phyloP scores from a whole-genome alignment of 306 rosid genomes.

The Cicer pinnatifidum region DNA sequence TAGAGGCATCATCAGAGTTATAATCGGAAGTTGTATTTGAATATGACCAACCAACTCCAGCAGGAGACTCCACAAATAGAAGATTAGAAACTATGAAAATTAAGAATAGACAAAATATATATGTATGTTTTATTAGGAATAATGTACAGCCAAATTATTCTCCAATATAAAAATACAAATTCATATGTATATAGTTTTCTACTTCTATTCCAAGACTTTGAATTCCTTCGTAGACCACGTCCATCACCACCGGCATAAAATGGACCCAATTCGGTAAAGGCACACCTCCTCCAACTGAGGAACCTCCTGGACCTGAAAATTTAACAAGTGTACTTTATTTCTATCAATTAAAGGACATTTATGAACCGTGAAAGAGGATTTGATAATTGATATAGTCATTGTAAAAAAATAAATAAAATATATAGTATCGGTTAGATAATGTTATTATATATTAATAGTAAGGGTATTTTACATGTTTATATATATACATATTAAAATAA shows the following conservation, averaged over 20 bases:
- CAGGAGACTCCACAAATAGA: slow-evolving; percentile 90
- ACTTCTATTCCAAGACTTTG: slow-evolving; percentile 87
- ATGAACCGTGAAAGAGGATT: not conserved
- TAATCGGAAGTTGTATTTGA: slow-evolving; percentile 84
- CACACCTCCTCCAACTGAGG: slow-evolving; percentile 92
- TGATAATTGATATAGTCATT: not conserved
- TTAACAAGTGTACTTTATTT: not conserved
- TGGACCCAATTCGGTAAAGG: slow-evolving; percentile 90
- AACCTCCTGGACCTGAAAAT: slow-evolving; percentile 87
- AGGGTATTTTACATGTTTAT: too few relatives aligned
- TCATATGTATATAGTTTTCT: not conserved
- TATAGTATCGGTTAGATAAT: not conserved
- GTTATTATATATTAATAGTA: too few relatives aligned
- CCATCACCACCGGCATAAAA: slow-evolving; percentile 84
- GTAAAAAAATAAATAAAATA: not conserved
- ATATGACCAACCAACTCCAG: slow-evolving; percentile 99
- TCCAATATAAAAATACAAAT: slow-evolving; percentile 14
- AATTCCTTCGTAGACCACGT: slow-evolving; percentile 70
- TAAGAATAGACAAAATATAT: not conserved
- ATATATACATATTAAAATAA: too few relatives aligned
- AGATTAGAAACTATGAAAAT: slow-evolving; percentile 72
- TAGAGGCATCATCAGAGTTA: slow-evolving; percentile 70
- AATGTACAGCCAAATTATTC: not conserved
- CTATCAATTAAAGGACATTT: slow-evolving; percentile 10
- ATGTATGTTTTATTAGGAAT: not conserved